Evolutionary conservation across 2,329 filamentous ascomycete species (phyloP).

Genomic region (Ophiostoma tasmaniense): DNA sequence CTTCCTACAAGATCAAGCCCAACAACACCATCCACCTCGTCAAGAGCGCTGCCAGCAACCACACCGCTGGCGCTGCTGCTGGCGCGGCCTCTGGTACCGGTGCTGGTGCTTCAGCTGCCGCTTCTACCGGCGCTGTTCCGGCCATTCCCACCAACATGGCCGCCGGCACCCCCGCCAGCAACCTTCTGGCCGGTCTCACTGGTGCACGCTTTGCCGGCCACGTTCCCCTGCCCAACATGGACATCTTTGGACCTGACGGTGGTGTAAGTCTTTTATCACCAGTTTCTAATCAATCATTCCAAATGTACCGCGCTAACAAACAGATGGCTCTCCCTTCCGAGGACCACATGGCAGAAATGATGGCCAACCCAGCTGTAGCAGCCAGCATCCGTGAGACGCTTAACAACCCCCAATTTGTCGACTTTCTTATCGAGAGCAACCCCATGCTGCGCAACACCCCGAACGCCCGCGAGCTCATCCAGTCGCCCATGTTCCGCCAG

Average conservation of each 20-base stretch:
- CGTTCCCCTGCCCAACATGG: constrained; percentile 75
- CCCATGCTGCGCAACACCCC: constrained; percentile 70
- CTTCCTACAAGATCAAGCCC: constrained; percentile 86
- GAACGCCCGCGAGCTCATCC: constrained; percentile 73
- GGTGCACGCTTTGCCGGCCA: constrained; percentile 91
- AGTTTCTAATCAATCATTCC: constrained; percentile 5
- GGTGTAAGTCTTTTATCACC: constrained; percentile 55
- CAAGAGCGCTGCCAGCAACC: constrained; percentile 88
- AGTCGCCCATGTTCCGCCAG: constrained; percentile 77
- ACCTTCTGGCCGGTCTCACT: constrained; percentile 81
- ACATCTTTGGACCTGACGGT: constrained; percentile 88
- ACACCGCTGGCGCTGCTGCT: constrained; percentile 32
- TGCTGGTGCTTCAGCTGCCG: constrained; percentile 27
- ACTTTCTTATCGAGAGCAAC: constrained; percentile 89
- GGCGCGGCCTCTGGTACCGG: background rate
- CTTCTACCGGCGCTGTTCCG: constrained; percentile 41
- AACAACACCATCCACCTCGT: constrained; percentile 95
- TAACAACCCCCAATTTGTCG: constrained; percentile 87
- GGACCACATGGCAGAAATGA: constrained; percentile 74
- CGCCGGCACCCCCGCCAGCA: constrained; percentile 67
- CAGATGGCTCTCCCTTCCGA: constrained; percentile 87
- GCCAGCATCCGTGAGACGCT: constrained; percentile 90
- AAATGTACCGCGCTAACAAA: constrained; percentile 20
- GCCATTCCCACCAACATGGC: constrained; percentile 70
- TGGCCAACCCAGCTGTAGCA: constrained; percentile 79